These are phyloP conservation scores for Phaffia rhodozyma DNA, from an alignment of 1,284 basidiomycete genomes.

Conservation along the genomic window DNA sequence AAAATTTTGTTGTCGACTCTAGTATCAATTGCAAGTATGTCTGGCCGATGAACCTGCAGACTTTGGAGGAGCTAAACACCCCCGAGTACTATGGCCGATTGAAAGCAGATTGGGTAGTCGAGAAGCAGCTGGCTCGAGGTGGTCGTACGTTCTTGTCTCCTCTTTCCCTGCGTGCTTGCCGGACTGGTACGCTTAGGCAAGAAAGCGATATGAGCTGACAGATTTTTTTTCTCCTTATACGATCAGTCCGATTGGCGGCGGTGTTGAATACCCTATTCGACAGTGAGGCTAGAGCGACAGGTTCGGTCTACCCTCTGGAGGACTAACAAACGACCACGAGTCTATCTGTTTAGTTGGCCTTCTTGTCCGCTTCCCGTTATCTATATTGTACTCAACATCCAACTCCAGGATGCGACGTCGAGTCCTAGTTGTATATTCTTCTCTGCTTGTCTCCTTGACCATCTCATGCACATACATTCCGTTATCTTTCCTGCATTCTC, in stretches of 20 bases:
- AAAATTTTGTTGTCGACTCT: background rate
- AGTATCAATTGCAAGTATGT: slow-evolving; percentile 60
- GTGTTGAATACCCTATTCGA: slow-evolving; percentile 15
- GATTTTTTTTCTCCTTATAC: background rate
- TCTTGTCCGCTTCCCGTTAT: too few relatives aligned
- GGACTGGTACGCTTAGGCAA: background rate
- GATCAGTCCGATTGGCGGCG: slow-evolving; percentile 13
- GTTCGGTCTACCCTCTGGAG: too few relatives aligned
- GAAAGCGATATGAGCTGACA: background rate
- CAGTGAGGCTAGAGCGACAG: background rate
- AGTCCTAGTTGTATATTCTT: too few relatives aligned
- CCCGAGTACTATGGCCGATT: slow-evolving; percentile 64
- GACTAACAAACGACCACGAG: too few relatives aligned
- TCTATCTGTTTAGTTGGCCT: too few relatives aligned
- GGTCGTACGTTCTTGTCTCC: slow-evolving; percentile 50
- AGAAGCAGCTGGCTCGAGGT: slow-evolving; percentile 66
- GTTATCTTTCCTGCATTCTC: too few relatives aligned
- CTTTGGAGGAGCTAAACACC: slow-evolving; percentile 64
- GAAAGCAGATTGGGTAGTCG: slow-evolving; percentile 54
- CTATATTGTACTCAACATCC: too few relatives aligned
- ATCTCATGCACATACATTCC: too few relatives aligned
- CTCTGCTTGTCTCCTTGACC: too few relatives aligned
- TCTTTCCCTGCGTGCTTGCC: background rate
- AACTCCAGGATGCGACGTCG: too few relatives aligned
- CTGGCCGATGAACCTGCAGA: slow-evolving; percentile 49